Percentiles rank a stretch among this genome's conserved stretches.
phyloP scores from a whole-genome alignment of 768 basidiomycete genomes.

The Rossbeevera mucosa region DNA sequence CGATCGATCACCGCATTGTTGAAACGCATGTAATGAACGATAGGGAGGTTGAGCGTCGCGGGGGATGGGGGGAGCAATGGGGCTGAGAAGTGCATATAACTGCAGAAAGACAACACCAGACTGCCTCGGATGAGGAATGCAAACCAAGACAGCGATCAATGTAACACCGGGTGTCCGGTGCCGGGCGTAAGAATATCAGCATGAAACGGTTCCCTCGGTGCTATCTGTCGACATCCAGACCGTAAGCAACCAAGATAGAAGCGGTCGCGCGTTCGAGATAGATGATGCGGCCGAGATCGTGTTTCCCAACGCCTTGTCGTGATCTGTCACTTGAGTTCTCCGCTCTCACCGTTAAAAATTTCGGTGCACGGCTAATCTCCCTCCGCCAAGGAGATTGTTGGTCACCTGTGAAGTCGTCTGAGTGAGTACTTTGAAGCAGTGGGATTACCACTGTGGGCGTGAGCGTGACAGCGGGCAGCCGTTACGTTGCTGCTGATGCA shows the following conservation, averaged over 20 bases:
- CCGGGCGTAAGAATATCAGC: constrained; percentile 17
- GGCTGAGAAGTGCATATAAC: neutral
- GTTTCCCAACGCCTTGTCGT: constrained; percentile 7
- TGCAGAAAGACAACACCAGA: neutral
- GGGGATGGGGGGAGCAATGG: neutral
- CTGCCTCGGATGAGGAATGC: neutral
- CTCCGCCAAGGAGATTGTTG: neutral
- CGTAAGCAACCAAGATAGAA: constrained; percentile 14
- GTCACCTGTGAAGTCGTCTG: constrained; percentile 4
- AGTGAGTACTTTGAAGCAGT: neutral
- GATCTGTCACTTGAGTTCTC: constrained; percentile 4
- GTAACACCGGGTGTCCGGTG: constrained; percentile 11
- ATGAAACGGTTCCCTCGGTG: constrained; percentile 8
- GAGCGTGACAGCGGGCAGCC: constrained; percentile 3
- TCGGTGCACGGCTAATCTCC: constrained; percentile 6
- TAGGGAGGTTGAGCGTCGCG: neutral
- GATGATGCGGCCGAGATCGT: constrained; percentile 5
- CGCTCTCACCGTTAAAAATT: constrained; percentile 10
- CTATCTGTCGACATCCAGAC: constrained; percentile 2
- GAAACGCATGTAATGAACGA: neutral
- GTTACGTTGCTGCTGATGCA: constrained; percentile 13
- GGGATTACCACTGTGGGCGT: neutral
- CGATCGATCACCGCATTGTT: constrained; percentile 13
- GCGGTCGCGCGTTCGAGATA: constrained; percentile 5
- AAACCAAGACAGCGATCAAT: constrained; percentile 7